phyloP scores from a whole-genome alignment of 2,329 filamentous ascomycete species.

The Helminthosporium solani region DNA sequence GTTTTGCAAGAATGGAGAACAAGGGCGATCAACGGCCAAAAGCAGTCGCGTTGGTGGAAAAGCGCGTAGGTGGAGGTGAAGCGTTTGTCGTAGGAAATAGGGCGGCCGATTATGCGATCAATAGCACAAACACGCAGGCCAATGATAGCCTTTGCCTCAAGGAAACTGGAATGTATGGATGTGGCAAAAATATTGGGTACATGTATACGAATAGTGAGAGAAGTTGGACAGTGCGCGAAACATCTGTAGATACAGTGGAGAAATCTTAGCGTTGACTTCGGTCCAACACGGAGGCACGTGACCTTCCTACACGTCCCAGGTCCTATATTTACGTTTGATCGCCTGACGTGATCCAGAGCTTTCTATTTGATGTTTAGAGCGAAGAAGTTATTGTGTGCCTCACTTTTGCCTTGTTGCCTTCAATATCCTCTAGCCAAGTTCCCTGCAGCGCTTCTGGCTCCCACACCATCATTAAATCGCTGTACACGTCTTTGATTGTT shows the following conservation, averaged over 20 bases:
- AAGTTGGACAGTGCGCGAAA: not conserved
- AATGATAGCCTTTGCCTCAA: not conserved
- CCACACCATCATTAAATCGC: constrained; percentile 21
- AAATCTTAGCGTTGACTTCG: too few relatives aligned
- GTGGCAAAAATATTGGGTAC: not conserved
- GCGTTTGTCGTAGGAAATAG: not conserved
- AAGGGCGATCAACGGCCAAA: not conserved
- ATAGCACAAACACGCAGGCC: too few relatives aligned
- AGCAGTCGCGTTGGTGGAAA: not conserved
- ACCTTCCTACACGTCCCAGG: not conserved
- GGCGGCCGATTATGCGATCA: not conserved
- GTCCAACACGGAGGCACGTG: not conserved
- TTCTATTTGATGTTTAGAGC: not conserved
- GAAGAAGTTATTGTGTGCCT: not conserved
- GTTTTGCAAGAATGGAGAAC: not conserved
- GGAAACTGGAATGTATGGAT: not conserved
- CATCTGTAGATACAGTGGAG: too few relatives aligned
- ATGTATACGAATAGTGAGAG: not conserved
- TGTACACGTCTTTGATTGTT: constrained; percentile 10
- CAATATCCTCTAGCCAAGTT: constrained; percentile 4
- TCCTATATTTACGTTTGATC: not conserved
- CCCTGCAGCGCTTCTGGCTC: constrained; percentile 11
- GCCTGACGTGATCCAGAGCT: not conserved
- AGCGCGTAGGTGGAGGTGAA: not conserved
- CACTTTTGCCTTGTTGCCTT: constrained; percentile 3